Conservation (phyloP, 768 basidiomycete species). For the Rhodocollybia butyracea region DNA sequence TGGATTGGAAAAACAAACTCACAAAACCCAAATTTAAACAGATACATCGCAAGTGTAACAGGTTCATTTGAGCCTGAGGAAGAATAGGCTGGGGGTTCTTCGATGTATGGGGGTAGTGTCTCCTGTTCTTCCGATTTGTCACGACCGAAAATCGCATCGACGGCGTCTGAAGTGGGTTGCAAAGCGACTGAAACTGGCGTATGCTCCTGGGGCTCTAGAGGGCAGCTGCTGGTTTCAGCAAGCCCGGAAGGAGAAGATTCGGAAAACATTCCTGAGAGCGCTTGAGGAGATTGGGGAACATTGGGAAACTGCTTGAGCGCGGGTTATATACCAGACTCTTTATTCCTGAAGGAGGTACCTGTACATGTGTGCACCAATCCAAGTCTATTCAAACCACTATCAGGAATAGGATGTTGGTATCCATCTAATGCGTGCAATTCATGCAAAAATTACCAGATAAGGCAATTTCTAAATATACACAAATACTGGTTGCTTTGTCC, state of each 20-base stretch:
- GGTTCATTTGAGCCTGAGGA: constrained; percentile 5
- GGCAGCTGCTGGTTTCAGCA: constrained; percentile 13
- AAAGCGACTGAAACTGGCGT: not conserved
- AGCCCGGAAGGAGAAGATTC: constrained; percentile 13
- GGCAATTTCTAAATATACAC: not conserved
- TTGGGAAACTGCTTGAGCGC: no score
- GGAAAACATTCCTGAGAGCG: constrained; percentile 14
- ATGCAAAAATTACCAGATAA: not conserved
- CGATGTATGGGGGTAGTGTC: constrained; percentile 5
- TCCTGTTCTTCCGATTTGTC: not conserved
- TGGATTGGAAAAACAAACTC: constrained; percentile 17
- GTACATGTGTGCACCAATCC: not conserved
- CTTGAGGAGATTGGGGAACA: constrained; percentile 8
- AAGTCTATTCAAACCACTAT: no score
- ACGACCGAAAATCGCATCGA: not conserved
- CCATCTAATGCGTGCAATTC: not conserved
- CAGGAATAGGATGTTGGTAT: not conserved
- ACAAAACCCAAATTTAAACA: constrained; percentile 52
- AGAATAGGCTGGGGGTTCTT: constrained; percentile 6
- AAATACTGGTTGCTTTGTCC: not conserved
- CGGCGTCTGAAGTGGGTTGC: not conserved
- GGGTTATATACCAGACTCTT: constrained; percentile 2
- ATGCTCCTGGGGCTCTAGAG: not conserved
- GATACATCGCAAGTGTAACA: constrained; percentile 19
- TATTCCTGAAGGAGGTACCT: not conserved